Conservation (phyloP, 176 grass and related monocot species). For the Rhynchospora pubera region DNA sequence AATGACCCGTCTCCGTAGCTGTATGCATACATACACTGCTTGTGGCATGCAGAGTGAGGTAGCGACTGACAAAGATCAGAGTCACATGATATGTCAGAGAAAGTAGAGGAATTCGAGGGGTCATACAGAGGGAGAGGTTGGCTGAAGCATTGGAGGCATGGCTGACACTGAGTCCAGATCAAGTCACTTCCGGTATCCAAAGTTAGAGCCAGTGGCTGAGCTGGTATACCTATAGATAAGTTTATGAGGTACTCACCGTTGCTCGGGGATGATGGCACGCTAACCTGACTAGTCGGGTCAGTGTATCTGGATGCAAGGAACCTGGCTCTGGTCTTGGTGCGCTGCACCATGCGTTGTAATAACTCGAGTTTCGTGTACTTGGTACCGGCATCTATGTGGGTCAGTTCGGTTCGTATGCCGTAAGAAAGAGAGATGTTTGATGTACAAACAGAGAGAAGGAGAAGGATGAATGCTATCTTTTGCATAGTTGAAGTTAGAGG, state of each 20-base stretch:
- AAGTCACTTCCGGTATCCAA: slow-evolving; percentile 77
- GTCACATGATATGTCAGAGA: slow-evolving; percentile 13
- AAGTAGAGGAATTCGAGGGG: slow-evolving; percentile 19
- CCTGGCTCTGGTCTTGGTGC: slow-evolving; percentile 14
- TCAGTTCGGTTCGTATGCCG: slow-evolving; percentile 11
- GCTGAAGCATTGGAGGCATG: slow-evolving; percentile 39
- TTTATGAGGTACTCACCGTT: slow-evolving; percentile 41
- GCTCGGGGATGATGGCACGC: slow-evolving; percentile 9
- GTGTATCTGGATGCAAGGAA: slow-evolving; percentile 14
- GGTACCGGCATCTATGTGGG: neutral
- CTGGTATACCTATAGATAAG: slow-evolving; percentile 43
- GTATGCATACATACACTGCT: slow-evolving; percentile 28
- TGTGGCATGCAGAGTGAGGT: slow-evolving; percentile 7
- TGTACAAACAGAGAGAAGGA: neutral
- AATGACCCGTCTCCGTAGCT: slow-evolving; percentile 28
- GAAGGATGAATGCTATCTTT: slow-evolving; percentile 2
- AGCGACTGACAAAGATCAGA: slow-evolving; percentile 21
- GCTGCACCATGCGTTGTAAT: slow-evolving; percentile 17
- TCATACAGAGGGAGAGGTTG: slow-evolving; percentile 23
- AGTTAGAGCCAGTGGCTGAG: slow-evolving; percentile 26
- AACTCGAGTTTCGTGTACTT: slow-evolving; percentile 22
- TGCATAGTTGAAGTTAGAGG: neutral
- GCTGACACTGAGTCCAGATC: slow-evolving; percentile 73
- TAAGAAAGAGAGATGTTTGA: neutral
- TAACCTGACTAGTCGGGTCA: neutral